These are phyloP conservation scores for Aegilops speltoides DNA, from an alignment of 176 grass and related monocot species.

Conservation along the genomic window DNA sequence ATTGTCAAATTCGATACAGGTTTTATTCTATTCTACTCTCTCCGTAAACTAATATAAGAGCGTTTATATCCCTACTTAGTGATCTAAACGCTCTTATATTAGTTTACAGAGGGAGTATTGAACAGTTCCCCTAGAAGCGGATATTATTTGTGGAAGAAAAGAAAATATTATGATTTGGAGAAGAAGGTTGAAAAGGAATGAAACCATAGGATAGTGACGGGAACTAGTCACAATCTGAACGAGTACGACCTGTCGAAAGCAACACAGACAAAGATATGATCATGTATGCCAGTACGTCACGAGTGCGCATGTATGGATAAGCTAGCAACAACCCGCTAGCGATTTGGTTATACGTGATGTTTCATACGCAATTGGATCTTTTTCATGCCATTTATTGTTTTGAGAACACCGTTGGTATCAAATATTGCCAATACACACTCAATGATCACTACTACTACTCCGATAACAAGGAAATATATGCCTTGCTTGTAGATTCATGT, in stretches of 20 bases:
- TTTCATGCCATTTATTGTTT: background rate
- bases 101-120: background rate
- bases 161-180: background rate
- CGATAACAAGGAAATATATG: background rate
- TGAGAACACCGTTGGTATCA: background rate
- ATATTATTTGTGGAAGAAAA: background rate
- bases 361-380: background rate
- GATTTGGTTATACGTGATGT: background rate
- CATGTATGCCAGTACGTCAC: background rate
- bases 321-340: background rate
- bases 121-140: background rate
- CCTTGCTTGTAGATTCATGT: background rate
- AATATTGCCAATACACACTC: background rate
- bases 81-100: no score
- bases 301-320: background rate
- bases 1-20: background rate
- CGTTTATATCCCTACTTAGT: no score
- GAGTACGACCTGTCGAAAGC: background rate
- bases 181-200: background rate
- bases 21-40: slow-evolving; percentile 6
- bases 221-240: background rate
- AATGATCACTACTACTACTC: background rate
- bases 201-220: background rate
- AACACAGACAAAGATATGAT: background rate
- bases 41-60: no score